A percentile compares a stretch with the other conserved stretches of the same genome.
These are phyloP conservation scores for Groenewaldozyma salmanticensis DNA, from an alignment of 805 yeast species.

Conservation along the genomic window DNA sequence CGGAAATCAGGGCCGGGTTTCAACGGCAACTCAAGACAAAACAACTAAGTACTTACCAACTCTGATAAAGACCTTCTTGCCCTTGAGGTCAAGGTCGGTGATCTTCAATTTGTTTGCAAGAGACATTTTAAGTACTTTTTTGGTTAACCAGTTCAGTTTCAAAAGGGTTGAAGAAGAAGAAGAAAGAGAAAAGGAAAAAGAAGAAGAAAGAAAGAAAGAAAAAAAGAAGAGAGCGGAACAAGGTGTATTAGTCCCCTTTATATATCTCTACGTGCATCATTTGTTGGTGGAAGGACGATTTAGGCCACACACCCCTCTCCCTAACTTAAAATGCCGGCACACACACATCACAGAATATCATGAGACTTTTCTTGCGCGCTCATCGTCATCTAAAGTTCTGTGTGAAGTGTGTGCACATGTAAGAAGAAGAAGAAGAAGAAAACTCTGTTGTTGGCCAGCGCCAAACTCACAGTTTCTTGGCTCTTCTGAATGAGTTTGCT, in stretches of 20 bases:
- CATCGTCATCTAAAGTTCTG: no score
- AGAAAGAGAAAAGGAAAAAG: not conserved
- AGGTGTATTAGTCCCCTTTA: not conserved
- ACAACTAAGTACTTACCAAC: slow-evolving; percentile 48
- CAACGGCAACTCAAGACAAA: not conserved
- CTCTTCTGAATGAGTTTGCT: no score
- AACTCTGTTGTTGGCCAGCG: no score
- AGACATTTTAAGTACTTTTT: slow-evolving; percentile 51
- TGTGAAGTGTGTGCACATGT: no score
- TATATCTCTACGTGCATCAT: no score
- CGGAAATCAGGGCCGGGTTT: not conserved
- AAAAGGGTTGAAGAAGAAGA: not conserved
- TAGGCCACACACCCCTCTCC: no score
- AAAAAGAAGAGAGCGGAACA: not conserved
- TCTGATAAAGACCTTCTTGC: slow-evolving; percentile 96
- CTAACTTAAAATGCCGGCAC: no score
- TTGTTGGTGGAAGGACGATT: no score
- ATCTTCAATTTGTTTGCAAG: slow-evolving; percentile 88
- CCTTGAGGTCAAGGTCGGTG: slow-evolving; percentile 75
- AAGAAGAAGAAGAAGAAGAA: no score
- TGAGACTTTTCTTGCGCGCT: no score
- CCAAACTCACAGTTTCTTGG: no score
- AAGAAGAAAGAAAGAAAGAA: not conserved
- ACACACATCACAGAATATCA: no score
- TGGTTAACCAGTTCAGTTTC: not conserved